phyloP scores from a whole-genome alignment of 176 grass and related monocot genomes.

The Eragrostis nindensis region DNA sequence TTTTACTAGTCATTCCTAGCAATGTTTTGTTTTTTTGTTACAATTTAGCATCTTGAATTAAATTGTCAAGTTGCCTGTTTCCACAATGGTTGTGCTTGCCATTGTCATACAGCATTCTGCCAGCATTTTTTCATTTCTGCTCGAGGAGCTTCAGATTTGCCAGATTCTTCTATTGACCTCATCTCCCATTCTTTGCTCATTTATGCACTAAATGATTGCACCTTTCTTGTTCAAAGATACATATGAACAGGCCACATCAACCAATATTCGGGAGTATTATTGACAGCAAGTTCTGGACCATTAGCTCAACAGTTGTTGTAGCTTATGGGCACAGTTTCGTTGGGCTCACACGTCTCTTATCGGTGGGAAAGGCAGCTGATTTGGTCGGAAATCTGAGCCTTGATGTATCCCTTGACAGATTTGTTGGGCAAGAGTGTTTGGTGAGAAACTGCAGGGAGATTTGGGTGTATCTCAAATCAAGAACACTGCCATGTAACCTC shows the following conservation, averaged over 20 bases:
- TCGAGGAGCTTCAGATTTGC: neutral
- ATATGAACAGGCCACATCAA: slow-evolving; percentile 41
- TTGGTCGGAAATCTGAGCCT: slow-evolving; percentile 50
- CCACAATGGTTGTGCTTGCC: neutral
- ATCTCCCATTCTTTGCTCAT: slow-evolving; percentile 3
- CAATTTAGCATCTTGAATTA: neutral
- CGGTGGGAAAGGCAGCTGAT: slow-evolving; percentile 3
- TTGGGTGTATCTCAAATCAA: slow-evolving; percentile 15
- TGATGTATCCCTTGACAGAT: slow-evolving; percentile 19
- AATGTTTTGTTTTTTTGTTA: neutral
- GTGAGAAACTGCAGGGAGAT: slow-evolving; percentile 32
- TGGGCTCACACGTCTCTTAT: slow-evolving; percentile 33
- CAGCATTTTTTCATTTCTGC: neutral
- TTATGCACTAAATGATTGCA: slow-evolving; percentile 17
- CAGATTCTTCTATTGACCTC: neutral
- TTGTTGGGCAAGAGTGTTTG: slow-evolving; percentile 28
- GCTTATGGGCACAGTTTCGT: slow-evolving; percentile 20
- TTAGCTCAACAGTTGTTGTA: slow-evolving; percentile 32
- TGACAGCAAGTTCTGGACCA: slow-evolving; percentile 12
- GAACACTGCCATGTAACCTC: slow-evolving; percentile 44
- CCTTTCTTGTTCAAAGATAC: slow-evolving; percentile 24
- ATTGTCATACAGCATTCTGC: too few species aligned
- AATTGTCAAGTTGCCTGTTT: neutral
- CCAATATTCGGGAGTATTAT: neutral
- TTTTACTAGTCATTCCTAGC: neutral